Evolutionary conservation across 2,329 filamentous ascomycete genomes (phyloP), one percentile per base, ranked within the genome.

Genomic region (Aspergillus aculeatus): DNA sequence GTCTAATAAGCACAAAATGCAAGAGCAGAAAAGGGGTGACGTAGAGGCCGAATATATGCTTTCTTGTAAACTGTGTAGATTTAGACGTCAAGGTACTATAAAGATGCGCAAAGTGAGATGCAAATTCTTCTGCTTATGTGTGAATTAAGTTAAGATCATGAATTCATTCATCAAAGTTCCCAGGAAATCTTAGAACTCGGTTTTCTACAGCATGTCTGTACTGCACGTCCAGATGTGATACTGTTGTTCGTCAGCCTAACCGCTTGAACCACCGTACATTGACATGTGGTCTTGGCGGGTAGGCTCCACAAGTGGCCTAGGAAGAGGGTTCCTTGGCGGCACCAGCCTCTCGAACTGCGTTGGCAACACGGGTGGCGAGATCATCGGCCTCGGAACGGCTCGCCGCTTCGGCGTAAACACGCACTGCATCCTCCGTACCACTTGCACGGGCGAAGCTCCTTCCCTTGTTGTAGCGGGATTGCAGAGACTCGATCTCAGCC

Each of bases 371-470:
- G 69, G 87, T 87, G 59, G 93, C 92, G 63, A 98, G 83, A 76
- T 96, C 92, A 70, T 97, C 93, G 1, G 93, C 92, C 77, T 98
- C 94, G 16, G 88, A 90, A 64, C 90, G 87, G 50, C 91, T 95
- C 41, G 90, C 91, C 4, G 95, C 95, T 79, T 99, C 95, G 7
- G 94, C 94, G 73, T 99, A 99, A 21, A 99, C 93, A 63, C 95
- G 86, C 68, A 96, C 93, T 2, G 92, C 94, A 75, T 99, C 96
- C 77, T 99, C 95, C 0, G 95, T 99, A 31, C 95, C 95, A 66
- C 90, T 95, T 41, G 95, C 92, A 68, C 95, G 88, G 7, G 92
- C 95, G 76, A 99, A 99, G 53, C 90, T 89, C 65, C 95, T 86
- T 2, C 91, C 95, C 69, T 90, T 90, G 71, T 90, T 91, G 78